phyloP scores from a whole-genome alignment of 2,329 filamentous ascomycete species.

The Epichloe bromicola region DNA sequence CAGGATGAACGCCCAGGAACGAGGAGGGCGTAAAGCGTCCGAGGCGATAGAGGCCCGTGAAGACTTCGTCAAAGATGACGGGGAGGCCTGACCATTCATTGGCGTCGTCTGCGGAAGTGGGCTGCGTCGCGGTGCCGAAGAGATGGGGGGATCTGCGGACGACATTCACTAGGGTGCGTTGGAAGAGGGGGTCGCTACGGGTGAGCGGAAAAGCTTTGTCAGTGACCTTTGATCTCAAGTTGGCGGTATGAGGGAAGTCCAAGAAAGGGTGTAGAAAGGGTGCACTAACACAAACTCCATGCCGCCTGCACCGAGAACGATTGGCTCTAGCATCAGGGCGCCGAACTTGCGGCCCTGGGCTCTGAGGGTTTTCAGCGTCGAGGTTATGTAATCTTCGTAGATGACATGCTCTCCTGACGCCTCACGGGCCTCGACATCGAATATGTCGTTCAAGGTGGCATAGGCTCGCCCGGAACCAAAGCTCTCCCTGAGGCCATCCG shows the following conservation, averaged over 20 bases:
- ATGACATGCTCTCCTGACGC: conserved; percentile 27
- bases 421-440: conserved; percentile 41
- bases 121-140: conserved; percentile 26
- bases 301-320: conserved; percentile 70
- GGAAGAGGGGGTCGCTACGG: conserved; percentile 65
- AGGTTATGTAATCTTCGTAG: conserved; percentile 49
- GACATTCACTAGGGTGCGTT: conserved; percentile 53
- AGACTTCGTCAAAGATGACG: conserved; percentile 75
- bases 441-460: conserved; percentile 40
- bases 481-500: conserved; percentile 31
- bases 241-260: neutral
- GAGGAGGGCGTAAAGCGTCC: conserved; percentile 58
- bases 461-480: conserved; percentile 33
- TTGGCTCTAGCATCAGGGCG: conserved; percentile 65
- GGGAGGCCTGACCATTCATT: conserved; percentile 59
- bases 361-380: conserved; percentile 37
- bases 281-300: conserved; percentile 61
- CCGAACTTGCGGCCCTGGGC: conserved; percentile 55
- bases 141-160: conserved; percentile 48
- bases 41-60: conserved; percentile 73
- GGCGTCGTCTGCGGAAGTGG: conserved; percentile 7
- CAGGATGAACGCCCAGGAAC: conserved; percentile 54
- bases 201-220: neutral
- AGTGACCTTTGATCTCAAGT: no score
- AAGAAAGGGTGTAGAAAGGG: neutral